These are phyloP conservation scores for Gaeumannomyces sp. DNA, from an alignment of 2,329 filamentous ascomycete genomes.

Conservation along the genomic window DNA sequence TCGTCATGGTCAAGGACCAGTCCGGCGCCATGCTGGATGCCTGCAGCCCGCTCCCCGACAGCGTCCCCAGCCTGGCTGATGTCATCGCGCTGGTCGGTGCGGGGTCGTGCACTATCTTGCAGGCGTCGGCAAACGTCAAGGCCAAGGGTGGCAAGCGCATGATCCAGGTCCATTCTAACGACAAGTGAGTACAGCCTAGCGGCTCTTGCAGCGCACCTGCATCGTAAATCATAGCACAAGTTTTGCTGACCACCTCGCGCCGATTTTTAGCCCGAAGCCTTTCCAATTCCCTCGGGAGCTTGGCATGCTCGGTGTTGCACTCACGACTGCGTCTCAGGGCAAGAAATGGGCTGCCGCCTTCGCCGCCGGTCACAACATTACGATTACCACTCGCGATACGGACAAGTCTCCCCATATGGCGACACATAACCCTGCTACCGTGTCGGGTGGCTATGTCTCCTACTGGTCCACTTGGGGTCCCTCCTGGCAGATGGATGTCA, in stretches of 20 bases:
- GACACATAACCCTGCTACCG: slow-evolving; percentile 31
- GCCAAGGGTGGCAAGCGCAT: slow-evolving; percentile 53
- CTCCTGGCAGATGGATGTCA: slow-evolving; percentile 14
- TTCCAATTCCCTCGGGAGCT: not conserved
- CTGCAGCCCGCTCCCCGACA: slow-evolving; percentile 41
- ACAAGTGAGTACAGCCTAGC: slow-evolving; percentile 16
- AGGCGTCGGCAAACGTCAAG: slow-evolving; percentile 47
- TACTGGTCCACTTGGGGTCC: slow-evolving; percentile 23
- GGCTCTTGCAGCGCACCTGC: slow-evolving; percentile 27
- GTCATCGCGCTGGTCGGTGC: slow-evolving; percentile 55
- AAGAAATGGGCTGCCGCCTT: slow-evolving; percentile 23
- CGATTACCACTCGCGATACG: slow-evolving; percentile 10
- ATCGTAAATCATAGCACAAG: slow-evolving; percentile 19
- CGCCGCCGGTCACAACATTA: slow-evolving; percentile 20
- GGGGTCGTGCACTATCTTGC: slow-evolving; percentile 48
- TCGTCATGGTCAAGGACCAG: slow-evolving; percentile 32
- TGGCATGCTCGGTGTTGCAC: not conserved
- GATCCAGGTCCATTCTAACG: slow-evolving; percentile 47
- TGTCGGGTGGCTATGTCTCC: slow-evolving; percentile 36
- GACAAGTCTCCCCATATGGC: slow-evolving; percentile 24
- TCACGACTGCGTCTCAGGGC: slow-evolving; percentile 14
- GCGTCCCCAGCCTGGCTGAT: slow-evolving; percentile 42
- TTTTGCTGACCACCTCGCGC: not conserved
- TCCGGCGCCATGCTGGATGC: slow-evolving; percentile 35
- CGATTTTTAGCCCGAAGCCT: not conserved